A percentile compares a stretch with the other conserved stretches of the same genome.
Evolutionary conservation across 108 stramenopile species (phyloP).

Genomic region (Pseudonitzschia delicatissima): DNA sequence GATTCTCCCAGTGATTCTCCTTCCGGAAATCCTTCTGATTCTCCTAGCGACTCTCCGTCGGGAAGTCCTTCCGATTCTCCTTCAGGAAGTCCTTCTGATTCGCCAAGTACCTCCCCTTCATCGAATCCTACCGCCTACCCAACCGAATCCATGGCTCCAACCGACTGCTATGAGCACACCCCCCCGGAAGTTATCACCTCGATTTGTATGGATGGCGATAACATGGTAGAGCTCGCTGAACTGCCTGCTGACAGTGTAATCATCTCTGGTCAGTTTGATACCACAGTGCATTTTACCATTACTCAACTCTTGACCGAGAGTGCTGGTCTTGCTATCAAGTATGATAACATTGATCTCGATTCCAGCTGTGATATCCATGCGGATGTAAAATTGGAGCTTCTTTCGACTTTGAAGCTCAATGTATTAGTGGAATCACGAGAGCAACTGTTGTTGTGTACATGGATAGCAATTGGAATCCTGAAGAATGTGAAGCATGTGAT

Average conservation of each 20-base stretch:
- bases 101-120: background rate
- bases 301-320: background rate
- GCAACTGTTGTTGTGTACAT: constrained; percentile 8
- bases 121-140: background rate
- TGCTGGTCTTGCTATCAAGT: background rate
- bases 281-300: background rate
- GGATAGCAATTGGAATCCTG: background rate
- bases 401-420: background rate
- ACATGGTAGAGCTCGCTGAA: background rate
- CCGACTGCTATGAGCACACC: background rate
- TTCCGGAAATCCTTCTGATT: background rate
- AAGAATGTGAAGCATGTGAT: background rate
- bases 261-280: background rate
- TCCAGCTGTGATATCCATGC: background rate
- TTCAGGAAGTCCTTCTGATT: background rate
- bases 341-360: background rate
- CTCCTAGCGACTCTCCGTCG: background rate
- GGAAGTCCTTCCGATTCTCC: background rate
- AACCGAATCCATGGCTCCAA: constrained; percentile 1
- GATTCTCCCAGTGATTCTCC: background rate
- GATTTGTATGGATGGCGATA: background rate
- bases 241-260: background rate
- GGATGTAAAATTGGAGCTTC: background rate
- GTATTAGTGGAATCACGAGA: background rate
- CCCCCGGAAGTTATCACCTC: background rate